These are phyloP conservation scores for Aspergillus sp. DNA, from an alignment of 2,329 filamentous ascomycete genomes.

Conservation along the genomic window DNA sequence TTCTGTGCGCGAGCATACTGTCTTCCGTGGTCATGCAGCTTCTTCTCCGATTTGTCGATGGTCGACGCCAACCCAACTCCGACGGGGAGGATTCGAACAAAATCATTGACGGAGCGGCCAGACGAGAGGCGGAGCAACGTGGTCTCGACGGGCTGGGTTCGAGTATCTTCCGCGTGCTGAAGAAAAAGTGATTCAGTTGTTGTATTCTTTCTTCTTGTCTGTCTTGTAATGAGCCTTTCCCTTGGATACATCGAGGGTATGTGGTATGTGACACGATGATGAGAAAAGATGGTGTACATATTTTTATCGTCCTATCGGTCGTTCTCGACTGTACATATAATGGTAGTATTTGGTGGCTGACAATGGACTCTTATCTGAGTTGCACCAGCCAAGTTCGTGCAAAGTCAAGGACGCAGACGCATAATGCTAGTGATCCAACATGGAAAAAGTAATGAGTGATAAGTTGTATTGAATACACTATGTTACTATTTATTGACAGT, in stretches of 20 bases:
- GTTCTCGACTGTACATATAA: too few relatives aligned
- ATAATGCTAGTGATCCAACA: not conserved
- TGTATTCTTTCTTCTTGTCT: not conserved
- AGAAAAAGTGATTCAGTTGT: not conserved
- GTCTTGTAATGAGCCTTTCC: not conserved
- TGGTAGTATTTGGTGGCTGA: too few relatives aligned
- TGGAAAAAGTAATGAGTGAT: not conserved
- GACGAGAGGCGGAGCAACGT: conserved; percentile 33
- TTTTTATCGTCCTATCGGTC: too few relatives aligned
- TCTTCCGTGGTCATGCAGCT: conserved; percentile 64
- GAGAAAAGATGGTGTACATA: too few relatives aligned
- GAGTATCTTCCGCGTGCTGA: conserved; percentile 6
- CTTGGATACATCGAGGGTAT: not conserved
- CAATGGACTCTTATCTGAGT: too few relatives aligned
- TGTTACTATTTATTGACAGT: conserved; percentile 5
- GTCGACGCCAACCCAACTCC: conserved; percentile 1
- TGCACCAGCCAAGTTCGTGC: too few relatives aligned
- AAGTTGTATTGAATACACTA: conserved; percentile 8
- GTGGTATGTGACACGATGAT: not conserved
- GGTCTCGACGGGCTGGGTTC: conserved; percentile 34
- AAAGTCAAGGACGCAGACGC: too few relatives aligned
- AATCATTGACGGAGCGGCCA: conserved; percentile 33
- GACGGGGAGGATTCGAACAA: conserved; percentile 12
- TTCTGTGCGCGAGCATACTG: conserved; percentile 72
- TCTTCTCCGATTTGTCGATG: conserved; percentile 52